Percentiles rank a stretch among this genome's conserved stretches.
These are phyloP conservation scores for Syzygium grande DNA, from an alignment of 345 rosid species.

Conservation along the genomic window DNA sequence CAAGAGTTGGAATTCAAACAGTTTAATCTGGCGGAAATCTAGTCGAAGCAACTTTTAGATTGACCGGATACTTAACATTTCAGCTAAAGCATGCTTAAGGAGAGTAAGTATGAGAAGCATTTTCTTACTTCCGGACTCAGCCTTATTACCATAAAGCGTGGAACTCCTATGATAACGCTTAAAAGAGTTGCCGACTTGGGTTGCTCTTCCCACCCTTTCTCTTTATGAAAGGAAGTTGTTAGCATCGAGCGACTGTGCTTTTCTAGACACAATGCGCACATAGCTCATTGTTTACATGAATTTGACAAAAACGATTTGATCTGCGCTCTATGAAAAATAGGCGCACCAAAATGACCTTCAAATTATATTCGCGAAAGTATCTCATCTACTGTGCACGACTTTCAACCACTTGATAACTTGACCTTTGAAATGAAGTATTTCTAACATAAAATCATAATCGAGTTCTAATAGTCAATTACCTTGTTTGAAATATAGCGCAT, in stretches of 20 bases:
- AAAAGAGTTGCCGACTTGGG: background rate
- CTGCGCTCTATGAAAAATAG: background rate
- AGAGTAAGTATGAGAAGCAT: background rate
- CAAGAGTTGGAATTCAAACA: background rate
- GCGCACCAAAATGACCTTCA: background rate
- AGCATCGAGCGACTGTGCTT: background rate
- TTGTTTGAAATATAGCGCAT: too few species aligned
- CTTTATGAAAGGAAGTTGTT: background rate
- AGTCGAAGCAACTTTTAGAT: background rate
- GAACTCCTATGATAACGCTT: background rate
- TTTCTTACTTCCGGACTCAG: background rate
- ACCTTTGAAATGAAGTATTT: background rate
- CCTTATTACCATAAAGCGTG: background rate
- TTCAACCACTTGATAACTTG: background rate
- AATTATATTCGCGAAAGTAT: background rate
- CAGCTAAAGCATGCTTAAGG: background rate
- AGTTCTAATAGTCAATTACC: background rate
- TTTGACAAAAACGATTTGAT: background rate
- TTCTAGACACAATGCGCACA: background rate
- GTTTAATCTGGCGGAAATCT: background rate
- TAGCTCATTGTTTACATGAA: background rate
- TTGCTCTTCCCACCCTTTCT: background rate
- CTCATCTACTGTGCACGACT: background rate
- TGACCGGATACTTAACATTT: background rate
- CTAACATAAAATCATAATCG: background rate